Conservation (phyloP, 176 grass and related monocot species). For the Cenchrus fungigraminus region DNA sequence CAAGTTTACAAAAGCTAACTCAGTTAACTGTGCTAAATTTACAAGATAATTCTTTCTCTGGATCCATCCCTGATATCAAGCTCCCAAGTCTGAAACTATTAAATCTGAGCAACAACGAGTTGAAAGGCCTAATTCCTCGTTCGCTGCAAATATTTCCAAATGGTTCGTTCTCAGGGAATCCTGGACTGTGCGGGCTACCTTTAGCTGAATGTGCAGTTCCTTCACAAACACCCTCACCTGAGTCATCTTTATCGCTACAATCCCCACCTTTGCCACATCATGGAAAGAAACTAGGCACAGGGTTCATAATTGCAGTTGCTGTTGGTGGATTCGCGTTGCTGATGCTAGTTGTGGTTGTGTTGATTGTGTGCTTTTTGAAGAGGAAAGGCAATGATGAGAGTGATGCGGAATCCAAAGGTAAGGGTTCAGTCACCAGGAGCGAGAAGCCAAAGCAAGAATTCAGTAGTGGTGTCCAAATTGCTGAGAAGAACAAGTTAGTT, state of each 20-base stretch:
- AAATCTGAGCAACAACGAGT: slow-evolving; percentile 83
- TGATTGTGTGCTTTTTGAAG: slow-evolving; percentile 67
- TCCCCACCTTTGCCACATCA: slow-evolving; percentile 25
- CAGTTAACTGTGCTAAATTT: slow-evolving; percentile 65
- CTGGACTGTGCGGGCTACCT: slow-evolving; percentile 80
- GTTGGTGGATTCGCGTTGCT: slow-evolving; percentile 71
- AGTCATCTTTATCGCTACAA: slow-evolving; percentile 37
- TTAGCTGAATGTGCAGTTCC: slow-evolving; percentile 65
- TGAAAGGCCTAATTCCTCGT: slow-evolving; percentile 74
- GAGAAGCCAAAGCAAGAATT: slow-evolving; percentile 84
- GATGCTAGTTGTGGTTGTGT: slow-evolving; percentile 60
- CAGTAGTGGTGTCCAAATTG: slow-evolving; percentile 78
- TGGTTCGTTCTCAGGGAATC: slow-evolving; percentile 73
- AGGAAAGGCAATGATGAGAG: slow-evolving; percentile 55
- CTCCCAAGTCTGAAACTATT: slow-evolving; percentile 60
- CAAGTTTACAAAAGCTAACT: slow-evolving; percentile 67
- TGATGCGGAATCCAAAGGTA: slow-evolving; percentile 49
- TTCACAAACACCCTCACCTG: slow-evolving; percentile 49
- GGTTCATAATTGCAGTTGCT: slow-evolving; percentile 79
- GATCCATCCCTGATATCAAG: slow-evolving; percentile 78
- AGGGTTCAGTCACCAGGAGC: slow-evolving; percentile 35
- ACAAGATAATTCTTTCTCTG: slow-evolving; percentile 72
- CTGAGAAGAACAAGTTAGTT: slow-evolving; percentile 86
- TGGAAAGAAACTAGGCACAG: slow-evolving; percentile 61
- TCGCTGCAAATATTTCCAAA: slow-evolving; percentile 64